Base-by-base conservation (phyloP, 2,329 filamentous ascomycete genomes). In the Coniochaeta ligniaria region DNA sequence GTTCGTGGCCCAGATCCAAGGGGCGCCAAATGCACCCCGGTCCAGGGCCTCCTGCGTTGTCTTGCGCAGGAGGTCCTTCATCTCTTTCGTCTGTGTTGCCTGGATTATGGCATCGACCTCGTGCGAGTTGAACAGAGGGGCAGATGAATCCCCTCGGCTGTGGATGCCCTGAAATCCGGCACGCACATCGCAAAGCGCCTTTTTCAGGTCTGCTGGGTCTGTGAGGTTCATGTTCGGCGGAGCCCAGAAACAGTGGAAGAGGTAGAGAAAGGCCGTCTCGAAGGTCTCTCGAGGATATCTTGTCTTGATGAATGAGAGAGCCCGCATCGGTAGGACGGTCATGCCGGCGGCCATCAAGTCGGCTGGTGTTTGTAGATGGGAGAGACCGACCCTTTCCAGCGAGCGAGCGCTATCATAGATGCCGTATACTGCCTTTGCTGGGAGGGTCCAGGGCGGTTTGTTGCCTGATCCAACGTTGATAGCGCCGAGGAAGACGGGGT, bases 1-100 rank as follows among this genome's bases (percentile, higher is more conserved):
- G 66, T 88, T 84, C 20, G 77, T 80, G 3, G 86, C 89, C 81
- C 85, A 87, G 62, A 90, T 78, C 90, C 90, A 94, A 1, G 91
- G 91, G 57, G 85, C 84, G 0, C 91, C 91, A 72, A 90, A 94
- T 0, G 90, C 90, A 0, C 90, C 90, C 57, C 75, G 76, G 41
- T 83, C 81, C 17, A 91, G 71, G 0, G 83, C 88, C 64, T 80
- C 78, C 62, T 83, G 78, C 20, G 89, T 92, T 50, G 80, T 80
- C 3, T 72, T 76, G 50, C 78, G 79, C 58, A 89, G 72, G 59
- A 61, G 60, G 26, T 70, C 66, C 66, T 77, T 78, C 60, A 69
- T 66, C 58, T 82, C 74, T 5, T 79, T 76, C 24, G 77, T 78
- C 7, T 69, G 73, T 0, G 81, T 78, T 0, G 80, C 83, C 3